These are phyloP conservation scores for Lophiotrema nucula DNA, from an alignment of 495 filamentous ascomycete genomes.

Conservation along the genomic window DNA sequence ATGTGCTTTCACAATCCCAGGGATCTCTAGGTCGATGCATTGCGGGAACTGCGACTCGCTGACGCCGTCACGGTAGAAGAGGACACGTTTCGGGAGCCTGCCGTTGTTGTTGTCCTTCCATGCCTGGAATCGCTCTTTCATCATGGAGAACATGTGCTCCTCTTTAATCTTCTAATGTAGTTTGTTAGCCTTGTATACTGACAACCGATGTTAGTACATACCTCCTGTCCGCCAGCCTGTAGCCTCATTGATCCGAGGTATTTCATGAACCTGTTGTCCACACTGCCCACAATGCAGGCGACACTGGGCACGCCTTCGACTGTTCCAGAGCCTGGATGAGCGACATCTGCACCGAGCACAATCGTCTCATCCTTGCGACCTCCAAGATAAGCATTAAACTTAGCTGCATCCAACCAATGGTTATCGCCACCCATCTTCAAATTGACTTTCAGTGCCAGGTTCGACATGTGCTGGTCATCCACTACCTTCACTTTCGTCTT, in stretches of 20 bases:
- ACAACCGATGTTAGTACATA: too few relatives aligned
- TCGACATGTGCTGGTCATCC: neutral
- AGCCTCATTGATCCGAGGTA: slow-evolving; percentile 15
- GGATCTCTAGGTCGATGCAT: slow-evolving; percentile 1
- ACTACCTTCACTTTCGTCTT: too few relatives aligned
- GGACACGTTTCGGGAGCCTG: slow-evolving; percentile 1
- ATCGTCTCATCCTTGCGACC: neutral
- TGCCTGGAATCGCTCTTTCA: slow-evolving; percentile 7
- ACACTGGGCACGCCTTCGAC: slow-evolving; percentile 6
- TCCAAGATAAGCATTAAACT: neutral
- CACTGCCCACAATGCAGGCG: slow-evolving; percentile 11
- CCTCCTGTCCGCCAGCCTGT: slow-evolving; percentile 12
- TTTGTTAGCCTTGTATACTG: too few relatives aligned
- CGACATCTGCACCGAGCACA: slow-evolving; percentile 18
- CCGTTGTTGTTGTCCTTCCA: slow-evolving; percentile 3
- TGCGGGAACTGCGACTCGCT: slow-evolving; percentile 13
- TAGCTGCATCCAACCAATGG: neutral
- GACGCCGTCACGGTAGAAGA: slow-evolving; percentile 25
- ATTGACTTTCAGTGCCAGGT: slow-evolving; percentile 17
- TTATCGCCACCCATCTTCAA: slow-evolving; percentile 6
- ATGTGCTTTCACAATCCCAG: neutral
- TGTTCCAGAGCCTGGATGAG: slow-evolving; percentile 1
- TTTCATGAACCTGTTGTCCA: slow-evolving; percentile 10
- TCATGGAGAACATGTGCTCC: slow-evolving; percentile 9
- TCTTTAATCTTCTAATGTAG: slow-evolving; percentile 3